phyloP scores from a whole-genome alignment of 2,329 filamentous ascomycete species.

The Pseudocercospora ulei region DNA sequence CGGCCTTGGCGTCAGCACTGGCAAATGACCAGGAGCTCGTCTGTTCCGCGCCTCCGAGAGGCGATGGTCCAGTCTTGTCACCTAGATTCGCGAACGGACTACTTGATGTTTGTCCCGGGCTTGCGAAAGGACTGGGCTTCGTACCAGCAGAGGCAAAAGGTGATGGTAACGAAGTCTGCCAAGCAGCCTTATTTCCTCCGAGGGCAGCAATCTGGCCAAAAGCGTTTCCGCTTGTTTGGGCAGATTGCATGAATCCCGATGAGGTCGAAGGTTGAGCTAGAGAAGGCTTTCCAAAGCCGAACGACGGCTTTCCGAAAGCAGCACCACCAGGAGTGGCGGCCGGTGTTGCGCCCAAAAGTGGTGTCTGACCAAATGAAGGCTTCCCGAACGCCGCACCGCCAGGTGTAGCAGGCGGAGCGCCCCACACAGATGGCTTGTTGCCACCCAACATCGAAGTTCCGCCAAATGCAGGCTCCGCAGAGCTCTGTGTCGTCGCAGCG shows the following conservation, averaged over 20 bases:
- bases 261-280: not conserved
- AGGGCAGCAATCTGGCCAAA: conserved; percentile 13
- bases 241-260: not conserved
- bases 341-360: too few relatives aligned
- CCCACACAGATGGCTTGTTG: conserved; percentile 5
- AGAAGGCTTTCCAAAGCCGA: conserved; percentile 8
- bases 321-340: conserved; percentile 5
- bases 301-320: conserved; percentile 10
- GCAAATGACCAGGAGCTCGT: not conserved
- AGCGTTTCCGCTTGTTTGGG: conserved; percentile 1
- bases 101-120: conserved; percentile 1
- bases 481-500: not conserved
- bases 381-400: conserved; percentile 8
- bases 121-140: conserved; percentile 3
- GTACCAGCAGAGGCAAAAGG: conserved; percentile 20
- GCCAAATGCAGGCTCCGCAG: conserved; percentile 12
- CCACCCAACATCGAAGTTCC: conserved; percentile 4
- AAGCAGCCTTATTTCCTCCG: conserved; percentile 7
- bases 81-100: conserved; percentile 20
- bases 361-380: too few relatives aligned
- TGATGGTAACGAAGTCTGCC: conserved; percentile 11
- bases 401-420: not conserved
- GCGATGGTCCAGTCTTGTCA: conserved; percentile 7
- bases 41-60: not conserved
- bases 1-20: not conserved